Conservation (phyloP, 2,329 filamentous ascomycete genomes). For the Alternaria ethzedia region DNA sequence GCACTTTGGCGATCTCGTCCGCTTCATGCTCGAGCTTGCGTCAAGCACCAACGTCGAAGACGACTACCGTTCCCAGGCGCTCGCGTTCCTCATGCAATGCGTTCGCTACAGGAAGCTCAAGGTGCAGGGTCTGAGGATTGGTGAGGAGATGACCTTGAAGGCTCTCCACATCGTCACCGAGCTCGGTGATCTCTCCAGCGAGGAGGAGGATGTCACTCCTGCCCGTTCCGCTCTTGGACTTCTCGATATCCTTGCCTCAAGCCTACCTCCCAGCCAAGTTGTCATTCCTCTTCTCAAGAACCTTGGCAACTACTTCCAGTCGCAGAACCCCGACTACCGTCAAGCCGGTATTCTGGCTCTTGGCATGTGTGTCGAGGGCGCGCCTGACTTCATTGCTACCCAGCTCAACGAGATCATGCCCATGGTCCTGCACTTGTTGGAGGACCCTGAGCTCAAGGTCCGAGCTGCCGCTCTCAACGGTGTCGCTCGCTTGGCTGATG, state of each 20-base stretch:
- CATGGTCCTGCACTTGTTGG: constrained; percentile 79
- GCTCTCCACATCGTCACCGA: constrained; percentile 89
- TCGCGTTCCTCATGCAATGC: constrained; percentile 92
- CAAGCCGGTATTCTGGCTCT: constrained; percentile 91
- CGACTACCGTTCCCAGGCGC: constrained; percentile 85
- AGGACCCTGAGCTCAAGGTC: constrained; percentile 83
- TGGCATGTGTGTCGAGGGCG: constrained; percentile 93
- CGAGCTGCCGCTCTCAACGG: constrained; percentile 86
- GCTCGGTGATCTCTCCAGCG: constrained; percentile 72
- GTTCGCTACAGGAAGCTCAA: constrained; percentile 94
- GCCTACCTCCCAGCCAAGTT: constrained; percentile 90
- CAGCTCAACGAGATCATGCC: constrained; percentile 88
- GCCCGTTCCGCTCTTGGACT: constrained; percentile 84
- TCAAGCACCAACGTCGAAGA: constrained; percentile 79
- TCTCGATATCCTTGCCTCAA: constrained; percentile 86
- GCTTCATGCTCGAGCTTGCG: constrained; percentile 91
- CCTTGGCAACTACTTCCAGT: constrained; percentile 80
- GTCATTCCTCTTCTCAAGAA: constrained; percentile 89
- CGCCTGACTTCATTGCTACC: constrained; percentile 95
- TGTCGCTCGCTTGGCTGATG: constrained; percentile 88
- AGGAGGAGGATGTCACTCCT: constrained; percentile 86
- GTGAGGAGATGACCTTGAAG: constrained; percentile 84
- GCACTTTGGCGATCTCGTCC: constrained; percentile 87
- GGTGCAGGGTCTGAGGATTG: constrained; percentile 88
- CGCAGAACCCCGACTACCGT: constrained; percentile 76